Conservation (phyloP, 1,284 basidiomycete genomes). For the Leccinum subrobustum region DNA sequence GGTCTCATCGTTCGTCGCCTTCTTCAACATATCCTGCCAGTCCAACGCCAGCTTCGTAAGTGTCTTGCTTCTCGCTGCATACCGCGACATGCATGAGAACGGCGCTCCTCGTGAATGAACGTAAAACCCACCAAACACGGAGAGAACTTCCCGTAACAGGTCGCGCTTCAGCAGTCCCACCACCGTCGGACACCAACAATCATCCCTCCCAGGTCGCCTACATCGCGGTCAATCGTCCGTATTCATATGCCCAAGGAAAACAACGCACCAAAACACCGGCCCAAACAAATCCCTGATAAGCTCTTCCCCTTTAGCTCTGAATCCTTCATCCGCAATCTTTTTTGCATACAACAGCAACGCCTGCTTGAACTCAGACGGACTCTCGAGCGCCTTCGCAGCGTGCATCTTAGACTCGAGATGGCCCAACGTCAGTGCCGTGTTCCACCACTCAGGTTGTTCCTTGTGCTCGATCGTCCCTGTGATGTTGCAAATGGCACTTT, state of each 20-base stretch:
- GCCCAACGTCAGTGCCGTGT: constrained; percentile 72
- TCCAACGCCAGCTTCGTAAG: constrained; percentile 69
- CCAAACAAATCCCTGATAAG: constrained; percentile 85
- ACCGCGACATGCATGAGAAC: constrained; percentile 6
- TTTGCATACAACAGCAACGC: constrained; percentile 75
- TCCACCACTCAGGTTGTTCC: constrained; percentile 72
- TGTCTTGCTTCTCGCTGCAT: constrained; percentile 66
- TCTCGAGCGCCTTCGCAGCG: constrained; percentile 70
- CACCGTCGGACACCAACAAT: constrained; percentile 64
- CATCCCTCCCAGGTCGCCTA: constrained; percentile 69
- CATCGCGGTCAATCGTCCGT: constrained; percentile 7
- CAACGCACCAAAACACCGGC: constrained; percentile 76
- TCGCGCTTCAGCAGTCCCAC: constrained; percentile 76
- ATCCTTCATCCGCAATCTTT: constrained; percentile 83
- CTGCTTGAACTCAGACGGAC: constrained; percentile 79
- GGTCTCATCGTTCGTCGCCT: constrained; percentile 49
- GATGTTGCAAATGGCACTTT: constrained; percentile 48
- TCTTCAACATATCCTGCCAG: constrained; percentile 77
- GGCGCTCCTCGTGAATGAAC: neutral
- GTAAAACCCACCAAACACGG: constrained; percentile 62
- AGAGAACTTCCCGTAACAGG: constrained; percentile 73
- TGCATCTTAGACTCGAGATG: constrained; percentile 82
- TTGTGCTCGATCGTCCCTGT: constrained; percentile 41
- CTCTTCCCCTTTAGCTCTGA: constrained; percentile 83
- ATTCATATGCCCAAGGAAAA: constrained; percentile 1